These are phyloP conservation scores for Cladosporium halotolerans DNA, from an alignment of 2,329 filamentous ascomycete genomes.

Conservation along the genomic window DNA sequence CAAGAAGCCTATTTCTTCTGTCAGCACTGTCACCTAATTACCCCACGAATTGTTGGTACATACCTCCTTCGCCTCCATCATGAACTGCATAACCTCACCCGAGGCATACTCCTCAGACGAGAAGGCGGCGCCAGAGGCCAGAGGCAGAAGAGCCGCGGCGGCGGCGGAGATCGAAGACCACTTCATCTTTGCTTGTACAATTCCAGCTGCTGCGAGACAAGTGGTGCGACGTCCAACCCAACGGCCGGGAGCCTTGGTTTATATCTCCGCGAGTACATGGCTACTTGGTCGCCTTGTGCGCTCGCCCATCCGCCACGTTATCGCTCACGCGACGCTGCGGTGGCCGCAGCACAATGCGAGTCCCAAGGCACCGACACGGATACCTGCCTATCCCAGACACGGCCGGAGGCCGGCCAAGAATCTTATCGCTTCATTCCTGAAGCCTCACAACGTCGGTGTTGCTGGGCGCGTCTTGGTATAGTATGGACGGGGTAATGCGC, in stretches of 20 bases:
- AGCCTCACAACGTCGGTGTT: neutral
- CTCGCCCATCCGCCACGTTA: neutral
- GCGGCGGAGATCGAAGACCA: constrained; percentile 13
- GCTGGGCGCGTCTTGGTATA: constrained; percentile 7
- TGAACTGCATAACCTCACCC: constrained; percentile 18
- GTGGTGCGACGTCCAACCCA: neutral
- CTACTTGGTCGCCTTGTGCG: neutral
- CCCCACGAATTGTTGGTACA: too few species aligned
- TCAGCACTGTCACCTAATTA: neutral
- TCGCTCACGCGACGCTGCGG: constrained; percentile 2
- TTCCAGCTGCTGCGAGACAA: neutral
- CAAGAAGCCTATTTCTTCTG: constrained; percentile 10
- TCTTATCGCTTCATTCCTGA: constrained; percentile 7
- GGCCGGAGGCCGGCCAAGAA: constrained; percentile 2
- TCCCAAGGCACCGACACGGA: neutral
- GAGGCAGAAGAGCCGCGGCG: constrained; percentile 14
- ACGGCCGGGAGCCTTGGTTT: neutral
- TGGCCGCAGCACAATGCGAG: neutral
- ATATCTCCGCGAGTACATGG: neutral
- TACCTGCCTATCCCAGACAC: constrained; percentile 8
- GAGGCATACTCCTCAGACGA: constrained; percentile 16
- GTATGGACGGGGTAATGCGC: neutral
- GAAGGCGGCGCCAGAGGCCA: constrained; percentile 17
- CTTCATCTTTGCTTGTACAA: constrained; percentile 16
- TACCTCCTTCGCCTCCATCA: constrained; percentile 16